phyloP scores from a whole-genome alignment of 495 filamentous ascomycete genomes.

The Aspergillus sclerotioniger region DNA sequence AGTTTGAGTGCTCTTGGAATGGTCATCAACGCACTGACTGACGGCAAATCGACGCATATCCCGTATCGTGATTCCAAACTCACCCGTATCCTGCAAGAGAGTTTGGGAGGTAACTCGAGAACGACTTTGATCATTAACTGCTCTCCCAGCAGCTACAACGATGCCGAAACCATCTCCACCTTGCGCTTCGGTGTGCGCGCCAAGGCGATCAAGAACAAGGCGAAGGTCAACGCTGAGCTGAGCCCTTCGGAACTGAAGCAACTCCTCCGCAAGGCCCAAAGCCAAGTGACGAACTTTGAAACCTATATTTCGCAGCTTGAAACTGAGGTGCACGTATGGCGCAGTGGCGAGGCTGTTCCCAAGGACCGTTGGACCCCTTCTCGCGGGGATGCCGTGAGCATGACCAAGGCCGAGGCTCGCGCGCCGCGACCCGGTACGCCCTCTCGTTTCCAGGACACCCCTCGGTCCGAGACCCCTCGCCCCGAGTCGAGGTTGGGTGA shows the following conservation, averaged over 20 bases:
- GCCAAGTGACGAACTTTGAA: conserved; percentile 84
- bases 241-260: conserved; percentile 92
- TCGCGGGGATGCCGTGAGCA: conserved; percentile 54
- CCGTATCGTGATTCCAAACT: conserved; percentile 98
- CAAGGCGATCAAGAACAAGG: conserved; percentile 99
- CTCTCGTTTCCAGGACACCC: conserved; percentile 63
- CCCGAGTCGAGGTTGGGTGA: conserved; percentile 85
- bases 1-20: conserved; percentile 96
- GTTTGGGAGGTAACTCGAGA: conserved; percentile 91
- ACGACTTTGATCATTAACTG: conserved; percentile 98
- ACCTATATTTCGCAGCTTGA: conserved; percentile 82
- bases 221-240: conserved; percentile 97
- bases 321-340: conserved; percentile 81
- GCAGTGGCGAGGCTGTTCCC: conserved; percentile 82
- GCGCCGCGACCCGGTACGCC: conserved; percentile 74
- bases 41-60: conserved; percentile 96
- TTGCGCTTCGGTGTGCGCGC: conserved; percentile 94
- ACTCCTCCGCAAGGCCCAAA: conserved; percentile 86
- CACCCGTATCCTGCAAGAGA: conserved; percentile 95
- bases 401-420: conserved; percentile 58
- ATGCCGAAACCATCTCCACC: conserved; percentile 90
- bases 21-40: conserved; percentile 97
- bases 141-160: conserved; percentile 97
- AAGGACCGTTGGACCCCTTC: conserved; percentile 76
- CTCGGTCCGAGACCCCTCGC: conserved; percentile 59